Conservation (phyloP, 331 rosid species). For the Pyracantha coccinea region DNA sequence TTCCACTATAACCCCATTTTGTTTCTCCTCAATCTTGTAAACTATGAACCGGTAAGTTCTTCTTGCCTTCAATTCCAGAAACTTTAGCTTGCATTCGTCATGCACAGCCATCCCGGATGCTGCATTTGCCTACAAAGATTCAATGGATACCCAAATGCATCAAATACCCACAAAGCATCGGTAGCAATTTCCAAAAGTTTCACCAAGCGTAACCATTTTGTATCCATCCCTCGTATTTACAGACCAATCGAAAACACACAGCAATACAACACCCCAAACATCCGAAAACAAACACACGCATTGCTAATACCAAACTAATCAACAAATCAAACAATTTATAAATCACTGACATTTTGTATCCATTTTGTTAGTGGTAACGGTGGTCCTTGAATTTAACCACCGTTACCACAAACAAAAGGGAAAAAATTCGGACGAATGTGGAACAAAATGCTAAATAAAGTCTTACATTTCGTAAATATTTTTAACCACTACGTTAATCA, state of each 20-base stretch:
- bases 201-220: no score
- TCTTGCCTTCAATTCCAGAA: constrained; percentile 30
- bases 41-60: constrained; percentile 37
- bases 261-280: neutral
- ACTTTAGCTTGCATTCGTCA: constrained; percentile 34
- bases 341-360: neutral
- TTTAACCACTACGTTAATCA: no score
- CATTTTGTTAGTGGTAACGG: no score
- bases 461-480: no score
- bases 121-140: constrained; percentile 27
- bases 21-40: constrained; percentile 34
- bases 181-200: neutral
- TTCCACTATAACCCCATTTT: constrained; percentile 31
- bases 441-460: neutral
- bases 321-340: neutral
- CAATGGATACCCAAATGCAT: neutral
- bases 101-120: constrained; percentile 41
- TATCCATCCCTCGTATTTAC: no score
- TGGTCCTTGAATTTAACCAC: no score
- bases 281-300: neutral
- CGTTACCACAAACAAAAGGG: neutral
- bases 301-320: neutral
- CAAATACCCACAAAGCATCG: neutral
- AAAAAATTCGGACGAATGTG: neutral
- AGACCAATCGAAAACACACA: neutral